Conservation (phyloP, 352 stramenopile genomes). For the Phytopythium mirpurense region DNA sequence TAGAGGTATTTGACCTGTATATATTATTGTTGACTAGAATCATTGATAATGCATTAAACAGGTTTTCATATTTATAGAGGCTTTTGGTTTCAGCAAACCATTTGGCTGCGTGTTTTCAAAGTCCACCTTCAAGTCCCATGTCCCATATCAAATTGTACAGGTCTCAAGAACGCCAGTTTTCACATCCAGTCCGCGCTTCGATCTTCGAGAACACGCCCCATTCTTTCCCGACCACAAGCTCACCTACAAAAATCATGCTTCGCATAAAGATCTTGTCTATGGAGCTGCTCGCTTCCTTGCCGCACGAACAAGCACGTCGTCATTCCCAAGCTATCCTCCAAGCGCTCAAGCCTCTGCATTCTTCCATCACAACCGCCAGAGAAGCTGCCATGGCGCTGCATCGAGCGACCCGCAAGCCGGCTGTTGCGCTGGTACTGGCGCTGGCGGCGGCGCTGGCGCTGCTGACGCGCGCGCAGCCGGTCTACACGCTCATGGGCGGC, state of each 20-base stretch:
- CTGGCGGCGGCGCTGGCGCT: slow-evolving; percentile 2
- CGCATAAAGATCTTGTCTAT: slow-evolving; percentile 1
- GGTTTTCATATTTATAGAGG: no score
- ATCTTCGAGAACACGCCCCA: slow-evolving; percentile 1
- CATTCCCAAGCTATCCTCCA: not conserved
- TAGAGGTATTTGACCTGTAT: not conserved
- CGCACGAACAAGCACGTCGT: not conserved
- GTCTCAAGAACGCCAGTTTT: not conserved
- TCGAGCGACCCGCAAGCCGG: not conserved
- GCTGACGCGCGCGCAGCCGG: slow-evolving; percentile 15
- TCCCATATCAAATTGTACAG: slow-evolving; percentile 1
- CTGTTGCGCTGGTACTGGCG: slow-evolving; percentile 9
- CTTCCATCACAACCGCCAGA: no score
- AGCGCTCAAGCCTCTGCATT: not conserved
- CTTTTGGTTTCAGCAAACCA: no score
- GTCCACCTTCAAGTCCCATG: not conserved
- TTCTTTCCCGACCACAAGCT: slow-evolving; percentile 1
- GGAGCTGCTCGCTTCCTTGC: not conserved
- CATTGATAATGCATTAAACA: no score
- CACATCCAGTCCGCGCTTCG: not conserved
- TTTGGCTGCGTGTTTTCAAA: no score
- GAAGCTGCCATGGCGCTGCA: slow-evolving; percentile 1
- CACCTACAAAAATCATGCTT: not conserved
- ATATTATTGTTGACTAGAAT: no score
- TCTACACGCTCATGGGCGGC: slow-evolving; percentile 21